These are phyloP conservation scores for Penicillium concentricum DNA, from an alignment of 2,329 filamentous ascomycete genomes.

Conservation along the genomic window DNA sequence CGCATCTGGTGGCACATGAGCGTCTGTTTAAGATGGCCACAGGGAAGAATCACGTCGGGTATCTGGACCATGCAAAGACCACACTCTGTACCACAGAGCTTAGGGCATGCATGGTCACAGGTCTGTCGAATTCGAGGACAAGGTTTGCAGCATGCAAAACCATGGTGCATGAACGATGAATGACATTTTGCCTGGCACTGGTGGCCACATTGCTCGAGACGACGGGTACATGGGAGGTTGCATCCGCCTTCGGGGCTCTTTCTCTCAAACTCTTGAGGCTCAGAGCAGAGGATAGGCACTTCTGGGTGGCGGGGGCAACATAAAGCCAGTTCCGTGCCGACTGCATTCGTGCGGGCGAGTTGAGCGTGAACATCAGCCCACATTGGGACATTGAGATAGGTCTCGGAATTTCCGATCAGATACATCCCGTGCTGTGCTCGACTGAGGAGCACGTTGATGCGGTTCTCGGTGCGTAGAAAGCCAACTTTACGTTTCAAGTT, in stretches of 20 bases:
- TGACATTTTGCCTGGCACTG: conserved; percentile 14
- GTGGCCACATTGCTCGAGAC: conserved; percentile 16
- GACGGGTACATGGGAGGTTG: conserved; percentile 5
- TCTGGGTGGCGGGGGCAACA: conserved; percentile 11
- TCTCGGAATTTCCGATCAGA: conserved; percentile 11
- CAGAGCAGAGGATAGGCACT: neutral
- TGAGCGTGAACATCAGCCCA: conserved; percentile 12
- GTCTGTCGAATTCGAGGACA: conserved; percentile 9
- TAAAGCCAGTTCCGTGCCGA: conserved; percentile 4
- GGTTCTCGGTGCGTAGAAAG: conserved; percentile 61
- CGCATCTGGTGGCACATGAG: conserved; percentile 4
- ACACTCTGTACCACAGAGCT: conserved; percentile 11
- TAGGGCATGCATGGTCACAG: conserved; percentile 9
- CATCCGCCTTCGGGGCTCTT: conserved; percentile 12
- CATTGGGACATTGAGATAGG: conserved; percentile 9
- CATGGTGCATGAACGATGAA: conserved; percentile 7
- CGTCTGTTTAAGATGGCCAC: conserved; percentile 2
- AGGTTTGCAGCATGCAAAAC: conserved; percentile 7
- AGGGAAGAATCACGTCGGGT: conserved; percentile 8
- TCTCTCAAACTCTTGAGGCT: conserved; percentile 9
- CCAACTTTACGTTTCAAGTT: conserved; percentile 57
- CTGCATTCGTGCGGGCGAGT: neutral
- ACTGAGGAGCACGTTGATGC: conserved; percentile 64
- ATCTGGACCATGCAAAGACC: conserved; percentile 5
- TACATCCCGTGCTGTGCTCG: conserved; percentile 15